These are phyloP conservation scores for Coemansia sp. DNA, from an alignment of 192 early-diverging fungal genomes.

Conservation along the genomic window DNA sequence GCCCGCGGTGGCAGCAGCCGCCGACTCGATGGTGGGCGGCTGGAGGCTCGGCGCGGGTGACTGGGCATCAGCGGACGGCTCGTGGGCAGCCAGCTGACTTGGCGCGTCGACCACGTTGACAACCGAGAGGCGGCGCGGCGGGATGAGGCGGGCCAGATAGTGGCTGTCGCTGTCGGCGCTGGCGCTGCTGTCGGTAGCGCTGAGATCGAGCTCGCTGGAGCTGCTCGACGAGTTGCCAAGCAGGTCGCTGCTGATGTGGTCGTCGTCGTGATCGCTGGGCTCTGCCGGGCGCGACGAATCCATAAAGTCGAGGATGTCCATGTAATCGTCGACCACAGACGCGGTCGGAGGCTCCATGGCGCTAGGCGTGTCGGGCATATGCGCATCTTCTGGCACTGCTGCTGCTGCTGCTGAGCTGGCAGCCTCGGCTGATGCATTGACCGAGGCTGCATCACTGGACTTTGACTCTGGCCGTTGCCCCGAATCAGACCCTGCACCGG, in stretches of 20 bases:
- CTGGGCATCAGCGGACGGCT: neutral
- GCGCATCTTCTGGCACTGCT: neutral
- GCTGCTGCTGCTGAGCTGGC: too few relatives aligned
- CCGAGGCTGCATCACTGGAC: too few relatives aligned
- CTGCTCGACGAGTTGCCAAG: slow-evolving; percentile 26
- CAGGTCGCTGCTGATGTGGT: slow-evolving; percentile 51
- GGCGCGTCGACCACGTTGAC: slow-evolving; percentile 19
- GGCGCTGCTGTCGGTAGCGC: slow-evolving; percentile 20
- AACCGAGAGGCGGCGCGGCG: slow-evolving; percentile 11
- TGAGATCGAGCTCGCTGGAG: slow-evolving; percentile 17
- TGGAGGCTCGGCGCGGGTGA: neutral
- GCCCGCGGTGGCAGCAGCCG: neutral
- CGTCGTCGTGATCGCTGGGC: slow-evolving; percentile 22
- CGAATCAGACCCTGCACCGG: neutral
- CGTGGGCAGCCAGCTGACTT: neutral
- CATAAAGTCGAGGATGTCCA: slow-evolving; percentile 48
- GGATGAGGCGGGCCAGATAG: slow-evolving; percentile 26
- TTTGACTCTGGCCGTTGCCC: neutral
- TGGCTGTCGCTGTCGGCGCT: slow-evolving; percentile 36
- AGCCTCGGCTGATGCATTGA: too few relatives aligned
- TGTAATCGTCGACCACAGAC: slow-evolving; percentile 30
- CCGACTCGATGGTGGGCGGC: neutral
- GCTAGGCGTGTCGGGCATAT: neutral
- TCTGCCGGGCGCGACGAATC: slow-evolving; percentile 11
- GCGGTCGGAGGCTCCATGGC: slow-evolving; percentile 4